Base-by-base conservation (phyloP, 208 protist genomes). In the Trypanosoma brucei region DNA sequence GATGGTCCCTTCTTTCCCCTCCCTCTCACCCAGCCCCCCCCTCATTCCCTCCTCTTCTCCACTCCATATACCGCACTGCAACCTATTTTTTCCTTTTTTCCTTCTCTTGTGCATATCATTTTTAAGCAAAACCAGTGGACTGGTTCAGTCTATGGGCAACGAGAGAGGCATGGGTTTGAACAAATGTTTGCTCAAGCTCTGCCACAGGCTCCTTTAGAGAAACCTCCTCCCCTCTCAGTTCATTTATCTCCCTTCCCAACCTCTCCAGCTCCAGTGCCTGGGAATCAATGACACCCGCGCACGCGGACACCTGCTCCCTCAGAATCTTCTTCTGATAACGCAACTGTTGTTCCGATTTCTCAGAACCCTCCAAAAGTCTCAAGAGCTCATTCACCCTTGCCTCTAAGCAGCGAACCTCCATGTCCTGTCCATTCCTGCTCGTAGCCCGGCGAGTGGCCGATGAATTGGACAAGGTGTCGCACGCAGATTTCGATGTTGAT, bases 161-260 rank as follows among this genome's bases (percentile, higher is more conserved):
- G 36, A 93, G 60, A 11, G 81, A 84, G 46, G 84, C 86, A 62
- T 93, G 86, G 36, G 83, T 83, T 39, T 83, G 71, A 75, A 87
- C 81, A 59, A 90, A 93, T 5, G 83, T 83, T 62, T 86, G 76
- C 49, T 91, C 84, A 13, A 76, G 55, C 13, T 78, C 74, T 13
- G 77, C 75, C 13, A 79, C 58, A 11, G 82, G 79, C 44, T 72
- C 56, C 3, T 62, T 68, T 53, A 93, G 63, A 8, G 55, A 45
- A 48, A 42, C 58, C 58, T 84, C 76, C 38, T 83, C 72, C 37
- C 56, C 50, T 11, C 62, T 76, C 39, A 93, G 73, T 22, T 44
- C 75, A 14, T 57, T 67, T 44, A 93, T 73, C 56, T 81, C 70
- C 8, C 52, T 37, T 38, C 66, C 75, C 33, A 93, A 68, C 34